Base-by-base conservation (phyloP, 345 rosid species). In the Hibiscus trionum region DNA sequence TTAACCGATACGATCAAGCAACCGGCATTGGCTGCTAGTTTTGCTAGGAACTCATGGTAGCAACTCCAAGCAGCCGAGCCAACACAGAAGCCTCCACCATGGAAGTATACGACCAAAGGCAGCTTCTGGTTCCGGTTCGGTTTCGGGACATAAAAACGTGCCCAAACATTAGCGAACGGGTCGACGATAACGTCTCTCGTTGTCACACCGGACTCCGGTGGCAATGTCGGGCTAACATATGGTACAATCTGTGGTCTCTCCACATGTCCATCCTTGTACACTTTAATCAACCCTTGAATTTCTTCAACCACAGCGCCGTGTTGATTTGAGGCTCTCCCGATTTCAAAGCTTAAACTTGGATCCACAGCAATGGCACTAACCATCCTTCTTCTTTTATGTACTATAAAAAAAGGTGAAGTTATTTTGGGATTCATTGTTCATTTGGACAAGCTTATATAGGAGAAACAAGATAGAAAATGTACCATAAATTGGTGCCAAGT, bases 51-150 rank as follows among this genome's bases (percentile, higher is more conserved):
- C 74, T 81, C 80, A 44, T 88, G 90, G 83, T 86, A 88, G 79
- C 90, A 86, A 70, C 71, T 82, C 90, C 90, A 86, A 74, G 86
- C 84, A 39, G 88, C 82, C 1, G 91, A 84, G 65, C 94, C 91
- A 2, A 83, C 77, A 31, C 87, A 87, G 57, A 84, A 89, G 11
- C 94, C 94, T 29, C 91, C 94, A 17, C 90, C 94, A 68, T 89
- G 91, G 79, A 87, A 89, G 77, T 85, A 86, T 17, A 87, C 83
- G 21, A 90, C 46, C 56, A 88, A 70, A 47, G 89, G 91, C 7
- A 93, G 85, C 72, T 33, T 33, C 33, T 31, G 33, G 33, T 83
- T 77, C 42, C 65, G 44, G 5, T 81, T 73, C 19, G 57, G 49
- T 0, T 14, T 75, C 3, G 95, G 97, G 56, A 82, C 82, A 65